These are phyloP conservation scores for Talaromyces rugulosus DNA, from an alignment of 2,329 filamentous ascomycete genomes.

Conservation along the genomic window DNA sequence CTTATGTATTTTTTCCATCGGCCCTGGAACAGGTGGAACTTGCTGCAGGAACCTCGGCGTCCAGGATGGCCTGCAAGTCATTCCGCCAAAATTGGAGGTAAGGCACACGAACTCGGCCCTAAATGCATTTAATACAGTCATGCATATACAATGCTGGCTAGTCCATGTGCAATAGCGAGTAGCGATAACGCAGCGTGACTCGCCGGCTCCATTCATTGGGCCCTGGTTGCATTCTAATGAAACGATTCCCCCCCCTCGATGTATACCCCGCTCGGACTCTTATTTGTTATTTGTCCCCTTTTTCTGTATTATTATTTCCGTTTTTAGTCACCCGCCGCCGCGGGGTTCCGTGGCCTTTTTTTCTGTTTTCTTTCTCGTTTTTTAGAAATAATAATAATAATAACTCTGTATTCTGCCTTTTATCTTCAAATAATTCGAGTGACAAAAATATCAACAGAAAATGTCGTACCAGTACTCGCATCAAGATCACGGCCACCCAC, in stretches of 20 bases:
- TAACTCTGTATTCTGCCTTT: neutral
- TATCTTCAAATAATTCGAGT: neutral
- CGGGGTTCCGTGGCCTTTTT: neutral
- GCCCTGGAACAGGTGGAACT: neutral
- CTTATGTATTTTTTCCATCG: neutral
- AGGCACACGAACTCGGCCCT: neutral
- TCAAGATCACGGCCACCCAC: constrained; percentile 12
- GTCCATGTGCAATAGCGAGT: neutral
- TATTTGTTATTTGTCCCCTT: neutral
- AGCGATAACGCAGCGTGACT: neutral
- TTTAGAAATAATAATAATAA: neutral
- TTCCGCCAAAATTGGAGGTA: neutral
- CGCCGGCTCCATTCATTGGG: neutral
- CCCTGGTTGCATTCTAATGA: neutral
- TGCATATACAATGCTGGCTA: neutral
- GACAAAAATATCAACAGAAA: neutral
- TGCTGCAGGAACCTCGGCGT: neutral
- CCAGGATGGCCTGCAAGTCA: too few relatives aligned
- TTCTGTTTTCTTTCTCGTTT: neutral
- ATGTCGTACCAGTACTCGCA: constrained; percentile 13
- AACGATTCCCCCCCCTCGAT: neutral
- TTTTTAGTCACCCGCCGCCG: neutral
- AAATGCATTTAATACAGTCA: neutral
- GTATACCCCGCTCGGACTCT: neutral
- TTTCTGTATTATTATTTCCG: neutral